These are phyloP conservation scores for Colletotrichum noveboracense DNA, from an alignment of 2,329 filamentous ascomycete species.

Conservation along the genomic window DNA sequence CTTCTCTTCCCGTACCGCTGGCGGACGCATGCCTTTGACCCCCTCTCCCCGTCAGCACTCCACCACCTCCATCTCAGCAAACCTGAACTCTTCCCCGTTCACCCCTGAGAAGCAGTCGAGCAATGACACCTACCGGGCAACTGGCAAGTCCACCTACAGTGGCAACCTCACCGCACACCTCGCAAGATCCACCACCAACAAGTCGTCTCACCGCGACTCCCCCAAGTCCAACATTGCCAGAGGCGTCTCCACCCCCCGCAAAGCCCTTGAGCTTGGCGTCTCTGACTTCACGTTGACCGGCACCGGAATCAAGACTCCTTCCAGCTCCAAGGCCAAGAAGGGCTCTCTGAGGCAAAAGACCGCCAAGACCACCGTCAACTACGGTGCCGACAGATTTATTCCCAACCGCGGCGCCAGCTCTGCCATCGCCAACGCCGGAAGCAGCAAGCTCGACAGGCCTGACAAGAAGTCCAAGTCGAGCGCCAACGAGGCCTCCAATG, in stretches of 20 bases:
- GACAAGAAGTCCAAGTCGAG: slow-evolving; percentile 78
- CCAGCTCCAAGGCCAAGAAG: slow-evolving; percentile 63
- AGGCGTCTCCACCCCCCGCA: slow-evolving; percentile 76
- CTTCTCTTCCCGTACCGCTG: slow-evolving; percentile 91
- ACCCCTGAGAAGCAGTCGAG: slow-evolving; percentile 69
- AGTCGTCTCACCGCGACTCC: slow-evolving; percentile 78
- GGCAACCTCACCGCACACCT: slow-evolving; percentile 83
- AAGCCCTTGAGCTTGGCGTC: slow-evolving; percentile 83
- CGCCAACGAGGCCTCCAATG: slow-evolving; percentile 72
- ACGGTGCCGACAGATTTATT: slow-evolving; percentile 91
- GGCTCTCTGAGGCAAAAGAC: slow-evolving; percentile 55
- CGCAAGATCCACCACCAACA: slow-evolving; percentile 68
- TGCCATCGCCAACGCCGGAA: slow-evolving; percentile 80
- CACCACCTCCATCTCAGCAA: slow-evolving; percentile 51
- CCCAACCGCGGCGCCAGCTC: slow-evolving; percentile 92
- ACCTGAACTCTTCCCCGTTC: slow-evolving; percentile 74
- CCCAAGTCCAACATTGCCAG: slow-evolving; percentile 96
- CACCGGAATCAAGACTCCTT: slow-evolving; percentile 74
- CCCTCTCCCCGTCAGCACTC: slow-evolving; percentile 79
- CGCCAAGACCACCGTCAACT: slow-evolving; percentile 79
- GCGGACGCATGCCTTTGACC: slow-evolving; percentile 92
- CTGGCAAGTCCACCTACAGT: slow-evolving; percentile 77
- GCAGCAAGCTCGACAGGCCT: slow-evolving; percentile 77
- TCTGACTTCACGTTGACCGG: slow-evolving; percentile 92
- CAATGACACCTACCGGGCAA: slow-evolving; percentile 54